Evolutionary conservation across 305 asterid genomes (phyloP).

Genomic region (Rubia peregrina): DNA sequence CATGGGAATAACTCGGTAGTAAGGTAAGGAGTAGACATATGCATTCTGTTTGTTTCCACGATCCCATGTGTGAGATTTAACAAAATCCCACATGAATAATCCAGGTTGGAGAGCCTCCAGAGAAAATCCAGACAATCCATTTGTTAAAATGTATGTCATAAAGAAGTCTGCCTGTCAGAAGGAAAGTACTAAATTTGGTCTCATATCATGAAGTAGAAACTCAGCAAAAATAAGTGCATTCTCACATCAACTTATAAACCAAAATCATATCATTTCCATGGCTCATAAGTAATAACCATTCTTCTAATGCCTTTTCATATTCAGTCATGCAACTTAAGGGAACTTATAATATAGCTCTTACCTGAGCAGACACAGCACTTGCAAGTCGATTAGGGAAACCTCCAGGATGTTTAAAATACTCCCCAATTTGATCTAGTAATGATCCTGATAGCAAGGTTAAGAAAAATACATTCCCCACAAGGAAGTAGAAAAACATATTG

Average conservation of each 20-base stretch:
- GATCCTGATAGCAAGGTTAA: constrained; percentile 84
- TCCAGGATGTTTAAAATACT: constrained; percentile 67
- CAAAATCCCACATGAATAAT: constrained; percentile 65
- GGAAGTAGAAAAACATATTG: constrained; percentile 85
- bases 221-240: background rate
- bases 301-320: background rate
- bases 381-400: constrained; percentile 86
- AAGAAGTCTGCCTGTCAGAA: constrained; percentile 74
- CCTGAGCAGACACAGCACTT: constrained; percentile 81
- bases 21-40: constrained; percentile 73
- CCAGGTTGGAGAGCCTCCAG: constrained; percentile 96
- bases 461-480: constrained; percentile 85
- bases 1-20: constrained; percentile 66
- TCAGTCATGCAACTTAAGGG: background rate
- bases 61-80: constrained; percentile 56
- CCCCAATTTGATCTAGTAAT: constrained; percentile 76
- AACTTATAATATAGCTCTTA: constrained; percentile 20
- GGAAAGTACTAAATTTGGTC: background rate
- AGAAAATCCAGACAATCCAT: constrained; percentile 82
- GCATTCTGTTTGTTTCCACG: constrained; percentile 63
- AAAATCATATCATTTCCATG: background rate
- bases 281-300: background rate
- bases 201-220: background rate
- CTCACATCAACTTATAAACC: background rate
- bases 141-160: constrained; percentile 78